These are phyloP conservation scores for Allium fistulosum DNA, from an alignment of 106 monocot species.

Conservation along the genomic window DNA sequence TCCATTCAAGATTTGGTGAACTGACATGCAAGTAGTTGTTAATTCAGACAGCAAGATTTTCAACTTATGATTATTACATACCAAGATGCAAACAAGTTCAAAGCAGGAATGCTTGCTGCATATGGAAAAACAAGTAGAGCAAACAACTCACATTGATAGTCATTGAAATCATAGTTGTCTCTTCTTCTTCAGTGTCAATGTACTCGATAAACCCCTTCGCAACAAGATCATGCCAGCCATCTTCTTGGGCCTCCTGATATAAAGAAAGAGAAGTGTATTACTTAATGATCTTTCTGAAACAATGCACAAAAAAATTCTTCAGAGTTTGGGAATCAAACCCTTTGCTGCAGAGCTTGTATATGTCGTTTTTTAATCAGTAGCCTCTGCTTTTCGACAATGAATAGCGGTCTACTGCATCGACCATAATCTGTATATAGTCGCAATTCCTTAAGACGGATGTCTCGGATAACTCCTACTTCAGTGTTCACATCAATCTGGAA, in stretches of 20 bases:
- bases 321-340: slow-evolving; percentile 30
- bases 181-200: slow-evolving; percentile 98
- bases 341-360: slow-evolving; percentile 78
- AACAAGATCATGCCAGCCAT: slow-evolving; percentile 97
- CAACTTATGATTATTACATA: no score
- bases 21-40: no score
- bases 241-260: slow-evolving; percentile 71
- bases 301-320: not conserved
- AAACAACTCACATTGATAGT: slow-evolving; percentile 80
- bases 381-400: slow-evolving; percentile 95
- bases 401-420: slow-evolving; percentile 89
- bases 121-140: not conserved
- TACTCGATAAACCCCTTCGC: slow-evolving; percentile 93
- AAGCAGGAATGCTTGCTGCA: not conserved
- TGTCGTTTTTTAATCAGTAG: slow-evolving; percentile 84
- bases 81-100: no score
- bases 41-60: no score
- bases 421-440: slow-evolving; percentile 93
- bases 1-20: no score
- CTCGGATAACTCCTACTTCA: slow-evolving; percentile 86
- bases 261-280: not conserved
- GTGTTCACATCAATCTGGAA: slow-evolving; percentile 90
- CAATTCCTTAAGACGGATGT: slow-evolving; percentile 89
- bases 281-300: not conserved
- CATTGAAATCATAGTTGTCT: slow-evolving; percentile 98